phyloP scores from a whole-genome alignment of 2,329 filamentous ascomycete genomes.

The Aspergillus caelatus region DNA sequence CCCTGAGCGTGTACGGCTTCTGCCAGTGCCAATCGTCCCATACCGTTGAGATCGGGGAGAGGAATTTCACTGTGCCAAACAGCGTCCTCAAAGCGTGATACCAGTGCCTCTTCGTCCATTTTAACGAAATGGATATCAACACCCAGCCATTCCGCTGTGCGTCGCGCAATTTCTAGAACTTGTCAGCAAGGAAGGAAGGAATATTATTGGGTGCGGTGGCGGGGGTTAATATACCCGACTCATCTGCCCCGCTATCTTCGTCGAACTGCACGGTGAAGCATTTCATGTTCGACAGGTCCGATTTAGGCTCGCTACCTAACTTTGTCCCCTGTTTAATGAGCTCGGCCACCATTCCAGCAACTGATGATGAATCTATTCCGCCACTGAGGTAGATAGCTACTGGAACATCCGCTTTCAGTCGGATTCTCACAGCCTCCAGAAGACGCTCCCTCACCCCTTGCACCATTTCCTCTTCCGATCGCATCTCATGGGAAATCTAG shows the following conservation, averaged over 20 bases:
- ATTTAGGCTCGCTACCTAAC: slow-evolving; percentile 46
- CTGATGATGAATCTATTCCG: slow-evolving; percentile 60
- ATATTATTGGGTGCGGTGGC: no score
- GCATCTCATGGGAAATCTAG: slow-evolving; percentile 10
- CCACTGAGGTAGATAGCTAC: slow-evolving; percentile 61
- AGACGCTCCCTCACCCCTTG: slow-evolving; percentile 53
- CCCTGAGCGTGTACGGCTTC: not conserved
- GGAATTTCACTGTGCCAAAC: not conserved
- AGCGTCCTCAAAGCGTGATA: not conserved
- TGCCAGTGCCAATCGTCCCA: not conserved
- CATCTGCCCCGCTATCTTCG: slow-evolving; percentile 52
- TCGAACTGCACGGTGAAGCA: slow-evolving; percentile 59
- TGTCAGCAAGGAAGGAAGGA: no score
- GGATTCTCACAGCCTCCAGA: slow-evolving; percentile 55
- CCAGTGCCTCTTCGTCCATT: not conserved
- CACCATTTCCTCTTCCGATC: slow-evolving; percentile 56
- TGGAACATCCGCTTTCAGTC: slow-evolving; percentile 60
- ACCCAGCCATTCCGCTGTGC: not conserved
- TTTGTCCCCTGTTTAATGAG: slow-evolving; percentile 49
- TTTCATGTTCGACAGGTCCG: slow-evolving; percentile 34
- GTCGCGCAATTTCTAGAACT: not conserved
- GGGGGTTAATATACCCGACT: slow-evolving; percentile 41
- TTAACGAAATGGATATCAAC: not conserved
- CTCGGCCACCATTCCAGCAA: slow-evolving; percentile 60
- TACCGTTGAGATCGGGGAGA: not conserved